Evolutionary conservation across 306 rosid species (phyloP).

Genomic region (Cicer chorassanicum): DNA sequence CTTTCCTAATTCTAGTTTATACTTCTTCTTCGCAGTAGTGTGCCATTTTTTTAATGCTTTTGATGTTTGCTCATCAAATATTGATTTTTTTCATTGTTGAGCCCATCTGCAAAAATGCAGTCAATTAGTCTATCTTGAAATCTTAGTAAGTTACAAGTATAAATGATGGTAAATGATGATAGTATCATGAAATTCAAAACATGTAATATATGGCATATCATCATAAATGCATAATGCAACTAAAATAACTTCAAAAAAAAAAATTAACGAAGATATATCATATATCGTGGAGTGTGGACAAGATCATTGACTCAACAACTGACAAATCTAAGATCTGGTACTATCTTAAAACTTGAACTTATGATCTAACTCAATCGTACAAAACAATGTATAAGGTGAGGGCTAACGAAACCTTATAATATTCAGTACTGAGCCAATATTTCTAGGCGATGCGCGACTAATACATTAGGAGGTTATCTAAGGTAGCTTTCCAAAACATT

Average conservation of each 20-base stretch:
- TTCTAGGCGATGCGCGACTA: too few relatives aligned
- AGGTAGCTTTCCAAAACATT: background rate
- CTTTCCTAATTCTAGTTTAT: constrained; percentile 47
- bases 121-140: constrained; percentile 23
- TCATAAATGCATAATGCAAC: background rate
- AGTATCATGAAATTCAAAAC: background rate
- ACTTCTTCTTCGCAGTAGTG: constrained; percentile 70
- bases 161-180: background rate
- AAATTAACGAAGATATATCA: too few relatives aligned
- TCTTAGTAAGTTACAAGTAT: constrained; percentile 7
- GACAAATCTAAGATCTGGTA: background rate
- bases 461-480: background rate
- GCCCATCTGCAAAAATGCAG: constrained; percentile 72
- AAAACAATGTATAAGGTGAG: background rate
- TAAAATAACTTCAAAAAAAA: background rate
- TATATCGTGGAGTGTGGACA: background rate
- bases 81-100: constrained; percentile 79
- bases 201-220: background rate
- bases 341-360: background rate
- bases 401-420: background rate
- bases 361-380: background rate
- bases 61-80: constrained; percentile 91
- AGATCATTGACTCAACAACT: background rate
- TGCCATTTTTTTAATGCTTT: constrained; percentile 89
- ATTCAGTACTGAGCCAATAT: background rate